Evolutionary conservation across 2,329 filamentous ascomycete genomes (phyloP), one percentile per base, ranked within the genome.

Genomic region (Diplodia corticola): DNA sequence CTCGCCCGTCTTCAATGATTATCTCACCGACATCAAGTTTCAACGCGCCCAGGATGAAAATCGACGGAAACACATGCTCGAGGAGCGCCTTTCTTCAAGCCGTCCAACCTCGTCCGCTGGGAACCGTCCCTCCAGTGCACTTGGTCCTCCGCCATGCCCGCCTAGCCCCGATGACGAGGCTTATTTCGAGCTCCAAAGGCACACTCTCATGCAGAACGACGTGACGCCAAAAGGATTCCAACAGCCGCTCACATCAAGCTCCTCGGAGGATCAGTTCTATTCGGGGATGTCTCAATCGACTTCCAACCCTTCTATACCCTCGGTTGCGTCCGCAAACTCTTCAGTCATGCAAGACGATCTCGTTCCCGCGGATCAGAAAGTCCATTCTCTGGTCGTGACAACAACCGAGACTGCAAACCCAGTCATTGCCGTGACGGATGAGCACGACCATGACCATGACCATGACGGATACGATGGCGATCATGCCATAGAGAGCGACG

Each of bases 231-330:
- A 30, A 44, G 53, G 44, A 3, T 59, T 59, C n/a, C 44, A 46
- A 2, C 53, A 44, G 5, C 30, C 54, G 17, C 54, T 65, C 60
- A 75, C 78, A 4, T 82, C 81, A 15, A 82, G 78, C 70, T 82
- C 81, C 5, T 83, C 81, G 5, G 81, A 83, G 48, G 79, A 80
- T 60, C 78, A 79, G 50, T 80, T 84, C 61, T 79, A 78, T 13
- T 80, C 80, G 3, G 76, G 74, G 44, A 81, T 82, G 67, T 83
- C 82, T 26, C 81, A 82, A 70, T 82, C 80, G 5, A 80, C 81
- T 9, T 83, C 81, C 10, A 81, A 83, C 65, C 82, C 82, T 12
- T 84, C 82, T 0, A 82, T 84, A 26, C 82, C 82, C 1, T 84
- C 82, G 9, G 78, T 82, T 17, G 78, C 79, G n/a, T 83, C 82